phyloP scores from a whole-genome alignment of 2,329 filamentous ascomycete species.

The Cryphonectria parasitica region DNA sequence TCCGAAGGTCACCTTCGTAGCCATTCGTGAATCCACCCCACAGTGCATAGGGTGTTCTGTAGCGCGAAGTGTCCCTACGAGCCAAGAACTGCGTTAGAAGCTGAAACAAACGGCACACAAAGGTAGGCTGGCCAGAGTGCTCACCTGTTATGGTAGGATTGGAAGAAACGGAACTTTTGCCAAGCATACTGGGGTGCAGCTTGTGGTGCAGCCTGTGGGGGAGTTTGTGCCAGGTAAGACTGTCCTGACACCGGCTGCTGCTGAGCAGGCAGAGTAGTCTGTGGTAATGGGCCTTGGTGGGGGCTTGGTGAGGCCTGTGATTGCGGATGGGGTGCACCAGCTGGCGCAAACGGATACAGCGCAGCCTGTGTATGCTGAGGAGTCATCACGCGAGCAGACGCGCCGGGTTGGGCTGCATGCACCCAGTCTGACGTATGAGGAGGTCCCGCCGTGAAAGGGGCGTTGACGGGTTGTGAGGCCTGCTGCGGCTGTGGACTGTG shows the following conservation, averaged over 20 bases:
- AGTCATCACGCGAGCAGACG: not conserved
- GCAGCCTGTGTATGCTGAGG: conserved; percentile 11
- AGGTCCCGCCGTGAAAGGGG: conserved; percentile 16
- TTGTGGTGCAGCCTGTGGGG: conserved; percentile 12
- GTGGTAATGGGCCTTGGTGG: conserved; percentile 3
- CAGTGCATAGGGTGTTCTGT: conserved; percentile 62
- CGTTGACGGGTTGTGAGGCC: not conserved
- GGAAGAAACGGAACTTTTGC: conserved; percentile 62
- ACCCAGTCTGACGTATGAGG: conserved; percentile 24
- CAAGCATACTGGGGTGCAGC: conserved; percentile 39
- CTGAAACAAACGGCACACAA: not conserved
- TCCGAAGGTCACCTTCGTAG: conserved; percentile 57
- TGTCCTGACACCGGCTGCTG: conserved; percentile 21
- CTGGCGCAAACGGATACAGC: conserved; percentile 1
- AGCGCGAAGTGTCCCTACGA: conserved; percentile 55
- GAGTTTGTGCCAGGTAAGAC: conserved; percentile 19
- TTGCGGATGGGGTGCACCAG: conserved; percentile 3
- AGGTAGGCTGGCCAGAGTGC: conserved; percentile 25
- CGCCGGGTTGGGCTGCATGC: conserved; percentile 2
- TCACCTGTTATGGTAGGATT: conserved; percentile 63
- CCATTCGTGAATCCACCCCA: conserved; percentile 64
- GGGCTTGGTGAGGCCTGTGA: conserved; percentile 6
- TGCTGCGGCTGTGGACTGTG: conserved; percentile 37
- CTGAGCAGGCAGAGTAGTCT: conserved; percentile 9
- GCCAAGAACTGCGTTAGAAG: conserved; percentile 23